Percentiles rank a stretch among this genome's conserved stretches.
phyloP scores from a whole-genome alignment of 2,329 filamentous ascomycete genomes.

The Pseudogymnoascus sp. region DNA sequence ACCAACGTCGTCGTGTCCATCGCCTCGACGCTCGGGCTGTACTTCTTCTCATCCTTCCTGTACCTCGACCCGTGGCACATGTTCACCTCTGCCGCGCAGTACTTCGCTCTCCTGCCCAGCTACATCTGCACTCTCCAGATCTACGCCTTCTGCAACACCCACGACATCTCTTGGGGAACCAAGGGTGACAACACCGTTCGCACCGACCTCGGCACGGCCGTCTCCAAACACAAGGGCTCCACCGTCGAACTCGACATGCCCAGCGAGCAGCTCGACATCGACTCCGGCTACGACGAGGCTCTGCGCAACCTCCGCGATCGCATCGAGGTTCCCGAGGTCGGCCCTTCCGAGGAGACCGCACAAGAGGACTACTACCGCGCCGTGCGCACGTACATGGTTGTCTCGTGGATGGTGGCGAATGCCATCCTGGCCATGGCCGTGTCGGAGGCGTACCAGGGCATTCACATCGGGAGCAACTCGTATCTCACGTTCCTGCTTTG shows the following conservation, averaged over 20 bases:
- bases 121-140: slow-evolving; percentile 98
- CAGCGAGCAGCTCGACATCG: slow-evolving; percentile 93
- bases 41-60: slow-evolving; percentile 92
- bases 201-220: slow-evolving; percentile 83
- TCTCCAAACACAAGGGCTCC: slow-evolving; percentile 60
- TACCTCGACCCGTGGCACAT: slow-evolving; percentile 99
- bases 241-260: slow-evolving; percentile 97
- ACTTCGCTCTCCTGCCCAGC: slow-evolving; percentile 82
- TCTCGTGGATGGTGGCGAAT: slow-evolving; percentile 89
- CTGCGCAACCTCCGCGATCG: slow-evolving; percentile 91
- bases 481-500: slow-evolving; percentile 93
- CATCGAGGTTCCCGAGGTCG: slow-evolving; percentile 63
- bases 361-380: slow-evolving; percentile 99
- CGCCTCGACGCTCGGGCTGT: slow-evolving; percentile 83
- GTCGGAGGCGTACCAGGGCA: slow-evolving; percentile 71
- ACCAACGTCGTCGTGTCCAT: slow-evolving; percentile 89
- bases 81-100: slow-evolving; percentile 85
- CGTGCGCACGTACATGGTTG: slow-evolving; percentile 96
- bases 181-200: slow-evolving; percentile 96
- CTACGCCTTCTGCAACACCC: slow-evolving; percentile 98
- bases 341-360: slow-evolving; percentile 65
- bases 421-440: slow-evolving; percentile 90
- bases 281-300: slow-evolving; percentile 94
- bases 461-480: slow-evolving; percentile 68
- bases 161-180: slow-evolving; percentile 98